These are phyloP conservation scores for Trichoderma polysporum DNA, from an alignment of 2,329 filamentous ascomycete genomes.

Conservation along the genomic window DNA sequence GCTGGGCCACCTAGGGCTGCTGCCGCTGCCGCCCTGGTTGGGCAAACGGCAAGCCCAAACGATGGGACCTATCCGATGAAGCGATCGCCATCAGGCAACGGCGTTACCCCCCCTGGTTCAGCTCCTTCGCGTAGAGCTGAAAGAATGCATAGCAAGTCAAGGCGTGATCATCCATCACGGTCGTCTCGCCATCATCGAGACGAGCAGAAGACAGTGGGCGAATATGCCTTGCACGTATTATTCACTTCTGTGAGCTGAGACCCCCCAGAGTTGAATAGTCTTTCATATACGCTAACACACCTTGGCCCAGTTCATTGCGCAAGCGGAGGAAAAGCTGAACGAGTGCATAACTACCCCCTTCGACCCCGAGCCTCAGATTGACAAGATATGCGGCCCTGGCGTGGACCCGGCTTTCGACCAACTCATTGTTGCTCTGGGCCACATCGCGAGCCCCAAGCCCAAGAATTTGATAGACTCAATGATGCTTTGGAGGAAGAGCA, in stretches of 20 bases:
- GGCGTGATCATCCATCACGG: conserved; percentile 74
- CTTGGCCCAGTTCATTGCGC: conserved; percentile 73
- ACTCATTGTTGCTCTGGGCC: conserved; percentile 86
- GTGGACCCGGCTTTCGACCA: conserved; percentile 90
- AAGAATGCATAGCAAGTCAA: conserved; percentile 64
- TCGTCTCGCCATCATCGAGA: conserved; percentile 69
- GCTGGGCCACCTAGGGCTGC: conserved; percentile 43
- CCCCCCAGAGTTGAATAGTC: too few species aligned
- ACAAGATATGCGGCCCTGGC: conserved; percentile 85
- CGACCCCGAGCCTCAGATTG: conserved; percentile 79
- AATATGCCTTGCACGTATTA: conserved; percentile 94
- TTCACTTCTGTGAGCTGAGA: conserved; percentile 74
- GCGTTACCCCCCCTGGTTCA: conserved; percentile 43
- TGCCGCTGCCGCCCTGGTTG: conserved; percentile 44
- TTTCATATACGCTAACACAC: not conserved
- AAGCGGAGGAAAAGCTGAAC: conserved; percentile 94
- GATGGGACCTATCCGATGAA: conserved; percentile 38
- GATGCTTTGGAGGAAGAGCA: conserved; percentile 96
- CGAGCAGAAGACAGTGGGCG: conserved; percentile 90
- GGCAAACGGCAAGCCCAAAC: conserved; percentile 33
- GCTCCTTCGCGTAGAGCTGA: conserved; percentile 55
- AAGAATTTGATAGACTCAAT: conserved; percentile 95
- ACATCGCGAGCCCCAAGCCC: conserved; percentile 91
- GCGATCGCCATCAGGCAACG: conserved; percentile 47
- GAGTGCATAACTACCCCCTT: conserved; percentile 79